phyloP scores from a whole-genome alignment of 2,329 filamentous ascomycete genomes.

The Colletotrichum noveboracense region DNA sequence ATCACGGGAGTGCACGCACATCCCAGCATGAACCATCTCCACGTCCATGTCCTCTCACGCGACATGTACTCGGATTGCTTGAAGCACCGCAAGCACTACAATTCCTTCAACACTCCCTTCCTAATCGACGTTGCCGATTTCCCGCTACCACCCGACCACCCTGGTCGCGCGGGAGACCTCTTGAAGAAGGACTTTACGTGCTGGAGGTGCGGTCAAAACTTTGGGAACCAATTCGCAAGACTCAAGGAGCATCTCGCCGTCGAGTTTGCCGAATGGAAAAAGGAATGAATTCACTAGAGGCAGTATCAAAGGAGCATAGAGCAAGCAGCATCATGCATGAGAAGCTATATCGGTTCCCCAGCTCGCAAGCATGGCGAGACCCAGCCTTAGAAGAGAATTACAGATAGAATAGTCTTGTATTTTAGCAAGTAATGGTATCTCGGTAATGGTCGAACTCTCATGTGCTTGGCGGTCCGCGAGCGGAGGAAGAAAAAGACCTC shows the following conservation, averaged over 20 bases:
- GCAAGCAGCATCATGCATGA: background rate
- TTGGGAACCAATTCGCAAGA: conserved; percentile 74
- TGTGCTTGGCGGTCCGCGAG: background rate
- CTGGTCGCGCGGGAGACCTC: conserved; percentile 63
- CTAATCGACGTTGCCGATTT: conserved; percentile 81
- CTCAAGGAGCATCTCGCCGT: conserved; percentile 77
- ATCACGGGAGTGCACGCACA: conserved; percentile 82
- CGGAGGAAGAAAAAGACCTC: background rate
- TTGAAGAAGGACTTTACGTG: conserved; percentile 69
- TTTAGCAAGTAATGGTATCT: conserved; percentile 11
- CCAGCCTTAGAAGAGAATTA: background rate
- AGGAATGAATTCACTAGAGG: conserved; percentile 44
- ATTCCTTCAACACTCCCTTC: conserved; percentile 87
- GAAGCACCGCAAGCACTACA: conserved; percentile 88
- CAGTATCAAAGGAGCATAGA: conserved; percentile 21
- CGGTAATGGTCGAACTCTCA: background rate
- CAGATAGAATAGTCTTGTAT: background rate
- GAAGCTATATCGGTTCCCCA: background rate
- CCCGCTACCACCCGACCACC: conserved; percentile 68
- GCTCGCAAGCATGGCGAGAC: background rate
- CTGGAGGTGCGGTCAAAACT: conserved; percentile 82
- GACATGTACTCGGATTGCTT: conserved; percentile 78
- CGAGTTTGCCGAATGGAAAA: conserved; percentile 81
- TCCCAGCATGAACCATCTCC: conserved; percentile 91
- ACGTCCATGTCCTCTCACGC: conserved; percentile 84